Evolutionary conservation across 1,284 basidiomycete genomes (phyloP).

Genomic region (Ustilago nuda): DNA sequence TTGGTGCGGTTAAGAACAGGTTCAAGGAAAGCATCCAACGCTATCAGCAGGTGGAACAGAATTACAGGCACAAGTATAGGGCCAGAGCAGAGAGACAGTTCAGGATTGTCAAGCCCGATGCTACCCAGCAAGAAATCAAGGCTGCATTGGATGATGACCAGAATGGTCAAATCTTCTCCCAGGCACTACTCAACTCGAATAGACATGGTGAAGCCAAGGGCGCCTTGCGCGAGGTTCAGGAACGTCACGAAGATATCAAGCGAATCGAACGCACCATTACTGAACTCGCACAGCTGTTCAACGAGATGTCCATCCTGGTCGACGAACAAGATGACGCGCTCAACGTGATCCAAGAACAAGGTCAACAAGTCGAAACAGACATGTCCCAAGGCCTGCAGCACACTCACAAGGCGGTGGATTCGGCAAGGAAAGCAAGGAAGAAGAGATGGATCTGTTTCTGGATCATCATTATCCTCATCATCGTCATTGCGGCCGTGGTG

Average conservation of each 20-base stretch:
- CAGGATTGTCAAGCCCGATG: conserved; percentile 91
- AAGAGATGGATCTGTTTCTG: conserved; percentile 72
- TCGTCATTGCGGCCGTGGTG: conserved; percentile 57
- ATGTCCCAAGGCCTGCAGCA: conserved; percentile 72
- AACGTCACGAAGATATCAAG: conserved; percentile 86
- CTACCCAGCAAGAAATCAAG: conserved; percentile 83
- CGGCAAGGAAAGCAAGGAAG: conserved; percentile 80
- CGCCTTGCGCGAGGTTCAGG: conserved; percentile 89
- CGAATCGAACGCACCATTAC: conserved; percentile 87
- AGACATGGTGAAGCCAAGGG: conserved; percentile 85
- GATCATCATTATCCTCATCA: conserved; percentile 58
- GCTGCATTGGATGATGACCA: conserved; percentile 80
- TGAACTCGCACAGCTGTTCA: conserved; percentile 88
- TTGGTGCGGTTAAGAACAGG: conserved; percentile 73
- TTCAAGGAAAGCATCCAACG: conserved; percentile 72
- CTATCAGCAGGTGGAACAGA: conserved; percentile 89
- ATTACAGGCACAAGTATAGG: conserved; percentile 91
- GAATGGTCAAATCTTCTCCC: conserved; percentile 82
- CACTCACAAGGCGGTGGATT: conserved; percentile 77
- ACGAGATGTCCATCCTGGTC: conserved; percentile 73
- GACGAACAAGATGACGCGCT: conserved; percentile 68
- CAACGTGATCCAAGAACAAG: conserved; percentile 64
- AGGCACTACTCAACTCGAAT: conserved; percentile 82
- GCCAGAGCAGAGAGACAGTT: conserved; percentile 95
- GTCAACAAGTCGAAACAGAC: conserved; percentile 62